These are phyloP conservation scores for Boletus hoseneyae DNA, from an alignment of 1,284 basidiomycete genomes.

Conservation along the genomic window DNA sequence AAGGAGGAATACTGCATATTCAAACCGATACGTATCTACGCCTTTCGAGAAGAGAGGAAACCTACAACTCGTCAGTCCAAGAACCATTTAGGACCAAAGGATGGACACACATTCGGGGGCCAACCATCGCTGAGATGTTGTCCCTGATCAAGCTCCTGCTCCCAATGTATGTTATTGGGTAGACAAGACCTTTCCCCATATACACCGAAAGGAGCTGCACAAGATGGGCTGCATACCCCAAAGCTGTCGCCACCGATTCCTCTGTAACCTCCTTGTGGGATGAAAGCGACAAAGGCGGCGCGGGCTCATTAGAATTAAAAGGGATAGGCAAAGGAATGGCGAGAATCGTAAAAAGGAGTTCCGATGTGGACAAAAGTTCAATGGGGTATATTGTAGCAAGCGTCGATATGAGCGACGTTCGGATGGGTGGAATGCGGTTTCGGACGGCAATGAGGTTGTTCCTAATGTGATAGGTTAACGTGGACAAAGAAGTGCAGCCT, in stretches of 20 bases:
- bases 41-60: conserved; percentile 94
- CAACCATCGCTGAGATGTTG: conserved; percentile 90
- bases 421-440: conserved; percentile 50
- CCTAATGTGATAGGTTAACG: conserved; percentile 34
- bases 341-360: conserved; percentile 83
- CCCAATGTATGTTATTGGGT: conserved; percentile 86
- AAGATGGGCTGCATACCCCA: conserved; percentile 86
- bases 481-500: conserved; percentile 1
- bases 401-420: conserved; percentile 69
- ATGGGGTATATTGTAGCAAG: conserved; percentile 87
- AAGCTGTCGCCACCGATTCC: conserved; percentile 77
- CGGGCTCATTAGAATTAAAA: conserved; percentile 69
- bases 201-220: conserved; percentile 81
- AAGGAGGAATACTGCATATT: conserved; percentile 94
- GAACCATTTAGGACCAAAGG: conserved; percentile 5
- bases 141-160: conserved; percentile 87
- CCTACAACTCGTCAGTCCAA: conserved; percentile 41
- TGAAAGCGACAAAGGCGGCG: conserved; percentile 73
- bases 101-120: conserved; percentile 77
- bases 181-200: conserved; percentile 72
- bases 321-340: conserved; percentile 85
- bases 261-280: conserved; percentile 74
- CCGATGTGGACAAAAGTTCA: conserved; percentile 73
- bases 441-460: conserved; percentile 43
- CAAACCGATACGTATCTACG: conserved; percentile 94